These are phyloP conservation scores for Arabidopsis hybrid DNA, from an alignment of 441 rosid genomes.

Conservation along the genomic window DNA sequence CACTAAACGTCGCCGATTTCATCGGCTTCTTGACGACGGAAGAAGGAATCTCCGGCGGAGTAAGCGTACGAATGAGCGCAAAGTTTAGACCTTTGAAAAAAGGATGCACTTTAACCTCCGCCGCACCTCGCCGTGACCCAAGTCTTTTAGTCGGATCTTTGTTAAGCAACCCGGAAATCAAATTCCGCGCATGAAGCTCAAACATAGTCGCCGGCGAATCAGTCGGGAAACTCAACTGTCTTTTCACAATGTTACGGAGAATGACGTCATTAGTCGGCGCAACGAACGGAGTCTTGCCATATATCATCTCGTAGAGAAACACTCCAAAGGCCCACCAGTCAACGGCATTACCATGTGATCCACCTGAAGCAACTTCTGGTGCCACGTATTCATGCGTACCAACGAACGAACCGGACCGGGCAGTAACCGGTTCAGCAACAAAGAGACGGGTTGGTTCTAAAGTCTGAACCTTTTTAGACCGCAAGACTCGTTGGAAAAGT, in stretches of 20 bases:
- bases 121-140: conserved; percentile 74
- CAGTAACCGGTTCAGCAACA: conserved; percentile 77
- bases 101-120: conserved; percentile 75
- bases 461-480: conserved; percentile 67
- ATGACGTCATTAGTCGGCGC: conserved; percentile 67
- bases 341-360: conserved; percentile 76
- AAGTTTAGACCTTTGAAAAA: conserved; percentile 76
- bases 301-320: conserved; percentile 74
- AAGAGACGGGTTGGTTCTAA: conserved; percentile 56
- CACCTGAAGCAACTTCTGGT: conserved; percentile 80
- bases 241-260: conserved; percentile 65
- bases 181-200: conserved; percentile 63
- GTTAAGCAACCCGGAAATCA: conserved; percentile 59
- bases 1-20: conserved; percentile 51
- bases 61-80: conserved; percentile 76
- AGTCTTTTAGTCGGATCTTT: conserved; percentile 64
- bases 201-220: conserved; percentile 47
- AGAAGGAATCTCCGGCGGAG: conserved; percentile 73
- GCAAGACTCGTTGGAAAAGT: conserved; percentile 62
- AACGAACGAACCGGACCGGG: conserved; percentile 73
- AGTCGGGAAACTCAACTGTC: conserved; percentile 65
- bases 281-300: conserved; percentile 73
- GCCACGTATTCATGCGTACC: conserved; percentile 88
- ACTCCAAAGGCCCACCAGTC: conserved; percentile 89
- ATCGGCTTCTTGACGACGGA: conserved; percentile 41